Conservation (phyloP, 805 yeast species). For the Myxozyma lipomycoides region DNA sequence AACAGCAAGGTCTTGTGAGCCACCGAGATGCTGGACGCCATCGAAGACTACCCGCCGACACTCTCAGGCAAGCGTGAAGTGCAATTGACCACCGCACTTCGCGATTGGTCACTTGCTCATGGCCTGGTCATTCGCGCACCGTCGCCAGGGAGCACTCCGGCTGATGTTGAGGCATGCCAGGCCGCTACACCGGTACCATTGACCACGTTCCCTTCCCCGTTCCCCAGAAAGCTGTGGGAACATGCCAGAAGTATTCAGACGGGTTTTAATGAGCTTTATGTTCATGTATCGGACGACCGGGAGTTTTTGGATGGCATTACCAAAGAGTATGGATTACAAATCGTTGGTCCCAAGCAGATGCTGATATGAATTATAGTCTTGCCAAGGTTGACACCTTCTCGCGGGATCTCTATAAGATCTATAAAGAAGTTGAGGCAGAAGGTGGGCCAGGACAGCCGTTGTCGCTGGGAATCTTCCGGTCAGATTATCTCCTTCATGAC, state of each 20-base stretch:
- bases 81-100: constrained; percentile 9
- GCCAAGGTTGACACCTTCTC: constrained; percentile 71
- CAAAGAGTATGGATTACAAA: constrained; percentile 37
- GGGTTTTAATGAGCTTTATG: constrained; percentile 69
- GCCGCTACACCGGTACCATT: constrained; percentile 70
- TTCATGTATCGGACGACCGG: constrained; percentile 54
- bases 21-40: not conserved
- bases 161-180: constrained; percentile 44
- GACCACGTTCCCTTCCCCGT: constrained; percentile 86
- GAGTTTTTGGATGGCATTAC: constrained; percentile 62
- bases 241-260: constrained; percentile 64
- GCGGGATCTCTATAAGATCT: constrained; percentile 64
- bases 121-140: constrained; percentile 28
- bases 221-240: constrained; percentile 63
- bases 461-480: constrained; percentile 79
- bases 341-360: constrained; percentile 8
- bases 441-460: constrained; percentile 58
- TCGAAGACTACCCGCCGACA: constrained; percentile 15
- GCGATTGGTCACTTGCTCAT: constrained; percentile 30
- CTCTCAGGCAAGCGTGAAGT: constrained; percentile 3
- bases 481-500: constrained; percentile 74
- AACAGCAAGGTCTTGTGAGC: too few relatives aligned
- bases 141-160: constrained; percentile 44
- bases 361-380: constrained; percentile 40
- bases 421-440: constrained; percentile 40